Base-by-base conservation (phyloP, 2,329 filamentous ascomycete species). In the Chaetomium sp. region DNA sequence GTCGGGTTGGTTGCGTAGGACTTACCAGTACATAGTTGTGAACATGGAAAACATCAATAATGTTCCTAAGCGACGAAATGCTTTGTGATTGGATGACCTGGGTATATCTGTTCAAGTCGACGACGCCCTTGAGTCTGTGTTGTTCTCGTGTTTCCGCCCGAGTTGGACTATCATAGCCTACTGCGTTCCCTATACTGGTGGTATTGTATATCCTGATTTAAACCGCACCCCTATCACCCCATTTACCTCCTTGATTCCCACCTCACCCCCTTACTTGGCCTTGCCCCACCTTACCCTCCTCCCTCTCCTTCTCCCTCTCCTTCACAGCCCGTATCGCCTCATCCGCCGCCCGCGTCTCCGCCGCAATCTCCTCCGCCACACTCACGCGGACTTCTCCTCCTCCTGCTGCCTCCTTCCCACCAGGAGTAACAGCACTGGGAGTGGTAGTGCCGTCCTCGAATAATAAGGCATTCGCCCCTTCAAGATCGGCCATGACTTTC, bases 401-500 rank as follows among this genome's bases (percentile, higher is more conserved):
- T 27, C 19, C 19, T 27, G 19, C 19, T 27, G 19, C 19, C 19
- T 27, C 19, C 19, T 27, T 27, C 19, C 19, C 19, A 27, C 19
- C 19, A 27, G 19, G 19, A 27, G 19, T 27, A 27, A 27, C 19
- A 27, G 19, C 19, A 27, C 19, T 27, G 19, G 19, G 19, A 27
- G 19, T 27, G 19, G 19, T 27, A 27, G 19, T 27, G 19, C 19
- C 7, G 19, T 10, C 70, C 19, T 67, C 72, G 10, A 69, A 73
- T 53, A 83, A 70, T 55, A 78, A 72, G 44, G 62, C 72, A 58
- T 77, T 79, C 1, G 81, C 81, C 4, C 72, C 74, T 53, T 76
- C 75, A 40, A 85, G 72, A 65, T 86, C 83, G 43, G 71, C 73
- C 35, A 82, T 72, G 6, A 76, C 72, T 34, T 69, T 71, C 64